A percentile compares a stretch with the other conserved stretches of the same genome.
Conservation (phyloP, 805 yeast genomes). For the Candida khao-thaluensis region DNA sequence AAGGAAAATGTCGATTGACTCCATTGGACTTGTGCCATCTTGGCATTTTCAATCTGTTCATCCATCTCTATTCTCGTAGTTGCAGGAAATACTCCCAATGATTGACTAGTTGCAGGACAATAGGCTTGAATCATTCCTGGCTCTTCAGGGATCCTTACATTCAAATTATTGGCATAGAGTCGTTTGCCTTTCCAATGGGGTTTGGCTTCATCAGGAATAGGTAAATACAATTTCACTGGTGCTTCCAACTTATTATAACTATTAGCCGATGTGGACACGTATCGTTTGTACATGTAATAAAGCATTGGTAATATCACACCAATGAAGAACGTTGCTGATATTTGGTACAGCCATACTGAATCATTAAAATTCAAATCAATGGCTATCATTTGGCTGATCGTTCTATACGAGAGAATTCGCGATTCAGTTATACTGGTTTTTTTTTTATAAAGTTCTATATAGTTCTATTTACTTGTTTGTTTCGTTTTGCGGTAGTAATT, state of each 20-base stretch:
- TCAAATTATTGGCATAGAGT: slow-evolving; percentile 54
- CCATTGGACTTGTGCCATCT: slow-evolving; percentile 55
- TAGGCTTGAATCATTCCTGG: slow-evolving; percentile 74
- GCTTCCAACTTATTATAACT: slow-evolving; percentile 43
- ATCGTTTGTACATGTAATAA: slow-evolving; percentile 35
- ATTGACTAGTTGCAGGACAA: slow-evolving; percentile 97
- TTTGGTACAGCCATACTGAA: slow-evolving; percentile 46
- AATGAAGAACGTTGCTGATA: slow-evolving; percentile 43
- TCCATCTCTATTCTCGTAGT: slow-evolving; percentile 73
- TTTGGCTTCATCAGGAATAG: slow-evolving; percentile 72
- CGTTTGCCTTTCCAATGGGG: slow-evolving; percentile 93
- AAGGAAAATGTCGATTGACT: slow-evolving; percentile 54
- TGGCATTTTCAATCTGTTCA: slow-evolving; percentile 51
- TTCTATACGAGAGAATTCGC: too few species aligned
- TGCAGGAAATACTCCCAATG: slow-evolving; percentile 68
- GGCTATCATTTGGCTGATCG: slow-evolving; percentile 34
- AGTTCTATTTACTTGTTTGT: too few species aligned
- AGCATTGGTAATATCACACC: slow-evolving; percentile 37
- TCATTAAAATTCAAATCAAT: slow-evolving; percentile 41
- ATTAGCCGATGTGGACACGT: slow-evolving; percentile 38
- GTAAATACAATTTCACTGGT: slow-evolving; percentile 49
- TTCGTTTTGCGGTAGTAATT: too few species aligned
- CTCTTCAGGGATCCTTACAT: slow-evolving; percentile 57
- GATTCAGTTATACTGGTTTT: too few species aligned
- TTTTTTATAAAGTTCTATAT: too few species aligned